Evolutionary conservation across 1,284 basidiomycete species (phyloP).

Genomic region (Exobasidium rhododendri): DNA sequence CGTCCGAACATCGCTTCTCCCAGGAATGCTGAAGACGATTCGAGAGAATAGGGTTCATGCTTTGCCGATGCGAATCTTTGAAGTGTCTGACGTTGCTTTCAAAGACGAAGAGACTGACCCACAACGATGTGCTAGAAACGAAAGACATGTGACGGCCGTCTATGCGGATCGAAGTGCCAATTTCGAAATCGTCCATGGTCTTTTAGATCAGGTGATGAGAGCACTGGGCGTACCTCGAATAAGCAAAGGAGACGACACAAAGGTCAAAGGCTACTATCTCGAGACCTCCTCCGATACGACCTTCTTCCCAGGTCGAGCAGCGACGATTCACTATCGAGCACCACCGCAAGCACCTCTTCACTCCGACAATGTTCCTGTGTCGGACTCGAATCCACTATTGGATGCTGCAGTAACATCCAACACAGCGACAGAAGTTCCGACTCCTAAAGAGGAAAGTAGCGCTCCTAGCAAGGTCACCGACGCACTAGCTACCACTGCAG

Average conservation of each 20-base stretch:
- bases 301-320: conserved; percentile 91
- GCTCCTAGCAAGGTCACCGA: not conserved
- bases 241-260: conserved; percentile 59
- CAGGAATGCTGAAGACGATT: conserved; percentile 92
- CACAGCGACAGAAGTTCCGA: not conserved
- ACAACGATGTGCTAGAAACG: conserved; percentile 83
- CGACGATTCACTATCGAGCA: conserved; percentile 79
- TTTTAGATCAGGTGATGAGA: conserved; percentile 90
- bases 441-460: not conserved
- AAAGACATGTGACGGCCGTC: conserved; percentile 79
- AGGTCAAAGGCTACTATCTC: conserved; percentile 81
- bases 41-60: conserved; percentile 93
- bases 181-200: conserved; percentile 93
- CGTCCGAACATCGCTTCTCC: conserved; percentile 88
- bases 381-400: not conserved
- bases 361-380: not conserved
- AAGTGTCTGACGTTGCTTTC: conserved; percentile 87
- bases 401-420: conserved; percentile 3
- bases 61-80: conserved; percentile 88
- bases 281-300: conserved; percentile 77
- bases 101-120: conserved; percentile 66
- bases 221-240: conserved; percentile 86
- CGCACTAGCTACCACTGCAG: not conserved
- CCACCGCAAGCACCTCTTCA: conserved; percentile 52
- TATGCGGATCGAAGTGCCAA: conserved; percentile 96